A percentile compares a stretch with the other conserved stretches of the same genome.
Conservation (phyloP, 2,329 filamentous ascomycete genomes). For the Graphium sp. region DNA sequence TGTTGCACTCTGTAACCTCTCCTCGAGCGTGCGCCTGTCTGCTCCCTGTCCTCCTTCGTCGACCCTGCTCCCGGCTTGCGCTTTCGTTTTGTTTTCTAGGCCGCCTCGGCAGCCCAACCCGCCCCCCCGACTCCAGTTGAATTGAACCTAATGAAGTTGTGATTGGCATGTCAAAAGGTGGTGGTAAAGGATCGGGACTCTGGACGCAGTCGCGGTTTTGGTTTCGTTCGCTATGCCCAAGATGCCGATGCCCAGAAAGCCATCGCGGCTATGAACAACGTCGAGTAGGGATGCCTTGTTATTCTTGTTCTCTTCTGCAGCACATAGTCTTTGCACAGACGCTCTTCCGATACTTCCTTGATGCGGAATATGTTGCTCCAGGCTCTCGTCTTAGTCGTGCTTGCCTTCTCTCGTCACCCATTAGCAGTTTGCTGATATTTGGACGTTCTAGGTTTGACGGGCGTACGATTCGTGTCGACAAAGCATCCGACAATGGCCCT, state of each 20-base stretch:
- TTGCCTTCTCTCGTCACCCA: no score
- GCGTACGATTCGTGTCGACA: conserved; percentile 86
- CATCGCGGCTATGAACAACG: conserved; percentile 68
- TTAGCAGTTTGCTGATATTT: no score
- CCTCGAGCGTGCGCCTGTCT: background rate
- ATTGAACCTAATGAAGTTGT: conserved; percentile 2
- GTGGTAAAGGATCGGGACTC: conserved; percentile 97
- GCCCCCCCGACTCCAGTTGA: no score
- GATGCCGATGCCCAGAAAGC: conserved; percentile 63
- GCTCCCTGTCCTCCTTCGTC: background rate
- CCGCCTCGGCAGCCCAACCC: no score
- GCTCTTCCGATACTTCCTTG: conserved; percentile 7
- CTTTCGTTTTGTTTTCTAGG: no score
- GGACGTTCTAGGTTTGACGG: conserved; percentile 66
- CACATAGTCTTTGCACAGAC: conserved; percentile 6
- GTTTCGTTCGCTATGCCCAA: conserved; percentile 78
- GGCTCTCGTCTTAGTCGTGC: background rate
- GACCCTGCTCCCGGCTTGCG: background rate
- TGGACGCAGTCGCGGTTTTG: conserved; percentile 90
- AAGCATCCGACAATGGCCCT: conserved; percentile 67
- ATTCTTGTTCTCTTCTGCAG: conserved; percentile 4
- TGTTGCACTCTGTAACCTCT: conserved; percentile 20
- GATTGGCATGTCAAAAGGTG: conserved; percentile 38
- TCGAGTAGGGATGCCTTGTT: conserved; percentile 48
- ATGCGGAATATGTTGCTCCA: conserved; percentile 6